Evolutionary conservation across 1,139 yeast species (phyloP).

Genomic region (Suhomyces atakaporum): DNA sequence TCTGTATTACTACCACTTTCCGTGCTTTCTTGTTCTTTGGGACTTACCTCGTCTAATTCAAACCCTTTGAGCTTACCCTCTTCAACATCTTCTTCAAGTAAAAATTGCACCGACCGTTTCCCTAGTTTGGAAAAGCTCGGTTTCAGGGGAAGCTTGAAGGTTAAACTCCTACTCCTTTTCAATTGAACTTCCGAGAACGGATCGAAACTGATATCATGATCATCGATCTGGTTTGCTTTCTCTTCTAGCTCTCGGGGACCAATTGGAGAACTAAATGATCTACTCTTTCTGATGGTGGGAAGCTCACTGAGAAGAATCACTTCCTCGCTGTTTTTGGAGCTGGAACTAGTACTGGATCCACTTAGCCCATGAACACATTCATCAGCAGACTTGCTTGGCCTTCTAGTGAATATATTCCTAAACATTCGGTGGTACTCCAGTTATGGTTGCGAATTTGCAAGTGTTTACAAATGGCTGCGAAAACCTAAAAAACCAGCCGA

Average conservation of each 20-base stretch:
- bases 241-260: constrained; percentile 8
- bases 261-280: constrained; percentile 8
- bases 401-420: constrained; percentile 1
- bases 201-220: constrained; percentile 16
- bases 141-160: constrained; percentile 5
- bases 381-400: neutral
- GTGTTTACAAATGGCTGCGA: constrained; percentile 2
- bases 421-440: constrained; percentile 3
- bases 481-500: too few relatives aligned
- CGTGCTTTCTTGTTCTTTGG: too few relatives aligned
- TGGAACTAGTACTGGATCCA: constrained; percentile 6
- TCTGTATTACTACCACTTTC: too few relatives aligned
- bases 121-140: constrained; percentile 6
- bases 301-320: constrained; percentile 6
- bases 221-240: constrained; percentile 6
- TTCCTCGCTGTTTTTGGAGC: constrained; percentile 7
- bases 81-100: constrained; percentile 1
- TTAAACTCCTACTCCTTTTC: constrained; percentile 12
- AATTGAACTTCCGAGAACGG: constrained; percentile 14
- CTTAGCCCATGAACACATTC: constrained; percentile 1
- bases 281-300: constrained; percentile 11
- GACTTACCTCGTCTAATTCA: neutral
- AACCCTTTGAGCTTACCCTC: too few relatives aligned
- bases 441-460: constrained; percentile 2
- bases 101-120: constrained; percentile 16